phyloP scores from a whole-genome alignment of 148 eudicot genomes.

The Mesembryanthemum crystallinum region DNA sequence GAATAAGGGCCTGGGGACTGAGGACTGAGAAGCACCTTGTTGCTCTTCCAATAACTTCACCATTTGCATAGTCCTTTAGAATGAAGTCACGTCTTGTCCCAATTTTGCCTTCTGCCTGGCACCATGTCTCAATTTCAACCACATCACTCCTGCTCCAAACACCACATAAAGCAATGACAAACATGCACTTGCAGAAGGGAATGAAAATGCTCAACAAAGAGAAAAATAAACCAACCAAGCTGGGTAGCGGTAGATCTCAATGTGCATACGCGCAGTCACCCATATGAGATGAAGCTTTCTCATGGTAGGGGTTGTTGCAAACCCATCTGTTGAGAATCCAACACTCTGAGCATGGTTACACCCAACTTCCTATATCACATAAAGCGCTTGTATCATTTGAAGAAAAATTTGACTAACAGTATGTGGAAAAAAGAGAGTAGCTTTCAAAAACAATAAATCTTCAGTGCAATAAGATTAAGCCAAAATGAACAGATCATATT shows the following conservation, averaged over 20 bases:
- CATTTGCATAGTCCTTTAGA: conserved; percentile 72
- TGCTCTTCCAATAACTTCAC: conserved; percentile 91
- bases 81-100: conserved; percentile 93
- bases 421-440: background rate
- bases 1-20: background rate
- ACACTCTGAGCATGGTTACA: conserved; percentile 95
- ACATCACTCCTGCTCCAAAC: conserved; percentile 69
- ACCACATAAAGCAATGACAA: conserved; percentile 16
- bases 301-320: conserved; percentile 91
- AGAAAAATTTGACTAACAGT: background rate
- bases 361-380: conserved; percentile 77
- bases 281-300: conserved; percentile 90
- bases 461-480: background rate
- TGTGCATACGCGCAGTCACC: conserved; percentile 99
- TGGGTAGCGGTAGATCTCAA: conserved; percentile 88
- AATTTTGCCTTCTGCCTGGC: conserved; percentile 91
- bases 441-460: background rate
- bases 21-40: conserved; percentile 52
- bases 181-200: background rate
- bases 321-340: conserved; percentile 96
- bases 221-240: conserved; percentile 51
- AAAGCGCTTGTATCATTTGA: conserved; percentile 5
- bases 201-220: background rate
- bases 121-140: conserved; percentile 98
- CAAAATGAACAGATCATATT: background rate